phyloP scores from a whole-genome alignment of 75 land plant species.

The Pseudotsuga menziesii region DNA sequence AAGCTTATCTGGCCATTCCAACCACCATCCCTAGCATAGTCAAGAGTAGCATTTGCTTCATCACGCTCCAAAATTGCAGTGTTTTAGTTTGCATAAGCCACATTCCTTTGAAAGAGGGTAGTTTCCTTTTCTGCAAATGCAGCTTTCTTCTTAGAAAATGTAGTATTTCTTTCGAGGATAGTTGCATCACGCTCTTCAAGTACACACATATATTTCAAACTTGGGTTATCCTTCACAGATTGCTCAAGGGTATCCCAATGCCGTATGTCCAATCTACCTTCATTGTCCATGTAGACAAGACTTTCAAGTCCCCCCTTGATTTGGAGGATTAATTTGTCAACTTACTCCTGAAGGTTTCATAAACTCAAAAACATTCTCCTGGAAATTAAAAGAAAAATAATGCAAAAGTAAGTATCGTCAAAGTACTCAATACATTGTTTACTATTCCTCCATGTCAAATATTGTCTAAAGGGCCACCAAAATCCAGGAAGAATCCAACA shows the following conservation, averaged over 20 bases:
- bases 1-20: constrained; percentile 34
- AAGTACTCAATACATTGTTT: too few species aligned
- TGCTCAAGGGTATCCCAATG: constrained; percentile 29
- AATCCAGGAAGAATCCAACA: too few species aligned
- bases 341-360: too few species aligned
- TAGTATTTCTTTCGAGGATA: constrained; percentile 16
- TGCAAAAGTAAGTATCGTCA: too few species aligned
- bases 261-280: constrained; percentile 22
- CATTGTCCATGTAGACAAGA: constrained; percentile 21
- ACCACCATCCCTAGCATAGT: constrained; percentile 31
- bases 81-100: constrained; percentile 27
- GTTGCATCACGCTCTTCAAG: constrained; percentile 38
- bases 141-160: constrained; percentile 12
- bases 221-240: constrained; percentile 24
- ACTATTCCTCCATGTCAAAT: too few species aligned
- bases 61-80: constrained; percentile 14
- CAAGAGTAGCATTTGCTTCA: constrained; percentile 30
- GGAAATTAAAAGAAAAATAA: too few species aligned
- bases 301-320: too few species aligned
- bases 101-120: constrained; percentile 27
- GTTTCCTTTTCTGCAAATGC: constrained; percentile 16
- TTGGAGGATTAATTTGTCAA: too few species aligned
- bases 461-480: too few species aligned
- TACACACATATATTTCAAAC: constrained; percentile 44
- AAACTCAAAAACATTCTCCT: too few species aligned